Base-by-base conservation (phyloP, 2,329 filamentous ascomycete genomes). In the Metarhizium rileyi region DNA sequence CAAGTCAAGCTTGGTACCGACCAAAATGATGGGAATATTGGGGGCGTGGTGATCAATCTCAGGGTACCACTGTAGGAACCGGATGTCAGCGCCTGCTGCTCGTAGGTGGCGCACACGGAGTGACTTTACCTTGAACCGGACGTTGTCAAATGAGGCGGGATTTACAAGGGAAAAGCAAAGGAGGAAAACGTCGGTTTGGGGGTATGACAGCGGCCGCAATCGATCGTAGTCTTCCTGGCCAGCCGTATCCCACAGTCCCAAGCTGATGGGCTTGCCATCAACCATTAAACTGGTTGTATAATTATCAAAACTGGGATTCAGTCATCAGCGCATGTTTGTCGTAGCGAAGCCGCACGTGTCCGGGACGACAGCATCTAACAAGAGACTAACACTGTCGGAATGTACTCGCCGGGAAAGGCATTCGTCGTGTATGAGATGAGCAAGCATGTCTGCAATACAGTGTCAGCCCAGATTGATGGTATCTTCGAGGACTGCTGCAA, bases 201-300 rank as follows among this genome's bases (percentile, higher is more conserved):
- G 93, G 71, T 97, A 98, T 40, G 91, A 97, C 53, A 98, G 82
- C 54, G 91, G 91, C 63, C 91, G 84, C 65, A 97, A 77, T 70
- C 91, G 81, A 67, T 97, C 91, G 74, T 97, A 97, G 78, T 97
- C 91, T 74, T 97, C 91, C 75, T 97, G 93, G 64, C 91, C 91
- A 58, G 91, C 91, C 57, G 91, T 98, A 86, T 98, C 91, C 91
- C 93, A 97, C 28, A 98, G 75, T 59, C 91, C 93, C 61, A 98
- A 73, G 70, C 90, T 96, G 72, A 97, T 95, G 53, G 91, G 91
- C 75, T 95, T 95, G 62, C 90, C 90, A 75, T 97, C 93, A 50
- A 97, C 93, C 88, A 96, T 96, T 50, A 98, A 93, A 75, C 90
- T 95, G 57, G 93, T 93, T 35, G 91, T 95, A 76, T 97, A 97